phyloP scores from a whole-genome alignment of 2,329 filamentous ascomycete genomes.

The Didymosphaeria variabile region DNA sequence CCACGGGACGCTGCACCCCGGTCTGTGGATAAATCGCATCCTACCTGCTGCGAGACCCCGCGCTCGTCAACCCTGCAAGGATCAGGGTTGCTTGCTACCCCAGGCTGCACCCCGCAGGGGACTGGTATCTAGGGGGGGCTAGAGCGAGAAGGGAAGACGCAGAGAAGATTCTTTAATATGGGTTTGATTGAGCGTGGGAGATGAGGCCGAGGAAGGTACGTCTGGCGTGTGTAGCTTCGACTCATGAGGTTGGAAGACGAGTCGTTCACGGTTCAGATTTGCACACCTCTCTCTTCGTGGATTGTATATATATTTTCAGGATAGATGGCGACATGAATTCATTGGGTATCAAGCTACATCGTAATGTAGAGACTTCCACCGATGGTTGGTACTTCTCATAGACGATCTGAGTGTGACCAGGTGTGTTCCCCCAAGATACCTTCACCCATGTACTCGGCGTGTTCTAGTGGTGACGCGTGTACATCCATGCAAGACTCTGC shows the following conservation, averaged over 20 bases:
- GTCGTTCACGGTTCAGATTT: too few relatives aligned
- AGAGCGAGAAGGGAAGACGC: neutral
- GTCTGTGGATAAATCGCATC: conserved; percentile 7
- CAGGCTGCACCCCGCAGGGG: too few relatives aligned
- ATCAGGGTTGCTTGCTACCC: too few relatives aligned
- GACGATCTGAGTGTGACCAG: neutral
- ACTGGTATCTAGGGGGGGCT: too few relatives aligned
- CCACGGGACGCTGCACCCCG: conserved; percentile 4
- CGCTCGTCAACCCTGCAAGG: too few relatives aligned
- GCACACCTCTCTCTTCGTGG: too few relatives aligned
- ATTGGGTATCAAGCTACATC: neutral
- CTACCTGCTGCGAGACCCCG: neutral
- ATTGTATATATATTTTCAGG: too few relatives aligned
- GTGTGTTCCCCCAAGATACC: neutral
- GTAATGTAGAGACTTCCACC: neutral
- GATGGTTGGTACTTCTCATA: neutral
- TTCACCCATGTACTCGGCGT: neutral
- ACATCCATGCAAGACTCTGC: neutral
- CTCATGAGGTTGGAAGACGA: neutral
- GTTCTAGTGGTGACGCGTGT: conserved; percentile 3
- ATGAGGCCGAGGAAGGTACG: neutral
- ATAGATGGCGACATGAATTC: neutral
- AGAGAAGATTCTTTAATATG: conserved; percentile 16
- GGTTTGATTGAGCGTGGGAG: conserved; percentile 5
- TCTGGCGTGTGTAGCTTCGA: neutral